These are phyloP conservation scores for Leptomonas pyrrhocoris DNA, from an alignment of 208 protist species.

Conservation along the genomic window DNA sequence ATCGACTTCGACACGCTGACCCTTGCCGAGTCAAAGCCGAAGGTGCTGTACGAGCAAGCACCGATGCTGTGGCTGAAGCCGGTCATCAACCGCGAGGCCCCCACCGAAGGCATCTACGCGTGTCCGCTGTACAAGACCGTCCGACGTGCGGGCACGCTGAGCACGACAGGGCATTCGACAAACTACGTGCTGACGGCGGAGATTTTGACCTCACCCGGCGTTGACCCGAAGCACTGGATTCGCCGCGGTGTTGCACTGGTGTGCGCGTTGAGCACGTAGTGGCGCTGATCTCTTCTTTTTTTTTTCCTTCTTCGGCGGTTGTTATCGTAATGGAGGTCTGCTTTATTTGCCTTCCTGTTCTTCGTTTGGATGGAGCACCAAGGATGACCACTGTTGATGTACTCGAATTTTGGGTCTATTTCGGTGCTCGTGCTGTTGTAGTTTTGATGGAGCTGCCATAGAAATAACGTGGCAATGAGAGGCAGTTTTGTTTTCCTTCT, in stretches of 20 bases:
- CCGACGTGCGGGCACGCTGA: slow-evolving; percentile 93
- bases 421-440: too few relatives aligned
- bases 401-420: too few relatives aligned
- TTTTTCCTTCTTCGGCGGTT: not conserved
- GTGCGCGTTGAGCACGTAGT: slow-evolving; percentile 75
- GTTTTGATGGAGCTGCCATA: too few relatives aligned
- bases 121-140: slow-evolving; percentile 97
- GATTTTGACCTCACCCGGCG: slow-evolving; percentile 90
- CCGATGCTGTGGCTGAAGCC: slow-evolving; percentile 95
- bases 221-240: slow-evolving; percentile 94
- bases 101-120: slow-evolving; percentile 62
- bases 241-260: slow-evolving; percentile 93
- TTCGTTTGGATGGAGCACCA: not conserved
- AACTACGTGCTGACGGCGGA: slow-evolving; percentile 97
- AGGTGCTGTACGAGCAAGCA: slow-evolving; percentile 93
- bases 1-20: slow-evolving; percentile 64
- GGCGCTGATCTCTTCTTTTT: not conserved
- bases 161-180: slow-evolving; percentile 98
- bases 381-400: too few relatives aligned
- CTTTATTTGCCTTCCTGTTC: not conserved
- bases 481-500: too few relatives aligned
- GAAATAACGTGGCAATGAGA: too few relatives aligned
- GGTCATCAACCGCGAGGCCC: slow-evolving; percentile 69
- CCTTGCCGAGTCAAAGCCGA: slow-evolving; percentile 91
- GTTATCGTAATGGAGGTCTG: not conserved